Evolutionary conservation across 441 rosid species (phyloP), one percentile per base, ranked within the genome.

Genomic region (Erysimum cheiri): DNA sequence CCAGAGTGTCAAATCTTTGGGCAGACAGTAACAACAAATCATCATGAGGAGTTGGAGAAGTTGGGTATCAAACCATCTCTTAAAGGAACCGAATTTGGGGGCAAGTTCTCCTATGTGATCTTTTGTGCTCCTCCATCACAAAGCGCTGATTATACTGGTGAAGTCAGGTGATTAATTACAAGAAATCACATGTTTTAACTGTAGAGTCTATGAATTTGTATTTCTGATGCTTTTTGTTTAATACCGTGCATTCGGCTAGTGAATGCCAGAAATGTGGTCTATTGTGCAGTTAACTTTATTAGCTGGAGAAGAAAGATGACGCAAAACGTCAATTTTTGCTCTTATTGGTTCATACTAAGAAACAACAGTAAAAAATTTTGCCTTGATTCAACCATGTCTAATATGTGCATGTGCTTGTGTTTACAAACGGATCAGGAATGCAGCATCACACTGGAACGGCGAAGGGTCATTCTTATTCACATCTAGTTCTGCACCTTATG

Each of bases 61-160:
- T 55, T 88, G 80, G 96, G 93, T 55, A 90, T 94, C 63, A 81
- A 80, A 55, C 97, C 98, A 40, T 77, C 79, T 64, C 55, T 90
- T 73, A 86, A 84, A 64, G 92, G 73, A 75, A 74, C 81, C 31
- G 74, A 75, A 67, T 64, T 62, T 53, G 75, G 62, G 65, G 82
- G 73, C 13, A 80, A 69, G 75, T 86, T 82, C 65, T 90, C 97
- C 13, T 85, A 85, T 71, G 89, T 94, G 29, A 82, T 94, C 47
- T 94, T 88, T 71, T 94, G 98, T 77, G 98, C 98, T 49, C 98
- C 98, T 49, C 96, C 97, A 28, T 88, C 93, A 32, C 82, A 83
- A 69, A 78, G 92, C 66, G 65, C 82, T 1, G 96, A 94, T 66
- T 94, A 94, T 60, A 83, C 92, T 35, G 90, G 79, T 70, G 98